phyloP scores from a whole-genome alignment of 768 basidiomycete genomes.

The Auriscalpium orientale region DNA sequence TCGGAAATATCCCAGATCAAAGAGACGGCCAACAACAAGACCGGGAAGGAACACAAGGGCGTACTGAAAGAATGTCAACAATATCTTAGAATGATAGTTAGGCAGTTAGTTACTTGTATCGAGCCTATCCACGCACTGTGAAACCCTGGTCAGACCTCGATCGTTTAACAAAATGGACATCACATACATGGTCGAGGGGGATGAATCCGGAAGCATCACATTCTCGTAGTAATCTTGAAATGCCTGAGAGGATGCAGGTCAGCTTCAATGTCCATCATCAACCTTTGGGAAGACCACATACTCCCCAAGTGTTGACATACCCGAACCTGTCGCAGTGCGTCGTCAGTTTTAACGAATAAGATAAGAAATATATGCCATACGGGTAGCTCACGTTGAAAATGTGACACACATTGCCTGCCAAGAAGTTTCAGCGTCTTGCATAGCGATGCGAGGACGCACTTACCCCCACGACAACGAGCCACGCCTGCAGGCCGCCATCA shows the following conservation, averaged over 20 bases:
- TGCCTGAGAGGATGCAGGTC: slow-evolving; percentile 30
- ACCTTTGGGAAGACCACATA: slow-evolving; percentile 25
- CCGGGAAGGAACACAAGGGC: slow-evolving; percentile 56
- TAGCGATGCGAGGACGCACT: slow-evolving; percentile 4
- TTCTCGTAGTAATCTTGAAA: slow-evolving; percentile 70
- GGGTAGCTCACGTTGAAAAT: slow-evolving; percentile 32
- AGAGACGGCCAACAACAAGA: slow-evolving; percentile 57
- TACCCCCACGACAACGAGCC: slow-evolving; percentile 36
- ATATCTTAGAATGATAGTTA: not conserved
- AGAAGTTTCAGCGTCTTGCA: not conserved
- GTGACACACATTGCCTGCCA: slow-evolving; percentile 26
- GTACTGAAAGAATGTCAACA: slow-evolving; percentile 34
- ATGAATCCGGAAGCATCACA: slow-evolving; percentile 37
- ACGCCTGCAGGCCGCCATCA: slow-evolving; percentile 38
- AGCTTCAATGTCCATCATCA: not conserved
- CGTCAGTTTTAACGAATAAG: not conserved
- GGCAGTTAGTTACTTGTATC: slow-evolving; percentile 39
- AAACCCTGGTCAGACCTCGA: not conserved
- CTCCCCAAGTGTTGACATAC: slow-evolving; percentile 70
- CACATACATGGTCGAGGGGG: slow-evolving; percentile 57
- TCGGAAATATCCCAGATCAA: slow-evolving; percentile 65
- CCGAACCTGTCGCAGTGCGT: slow-evolving; percentile 39
- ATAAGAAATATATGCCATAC: not conserved
- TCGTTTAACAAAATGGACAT: too few species aligned
- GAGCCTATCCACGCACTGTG: slow-evolving; percentile 76